A percentile compares a stretch with the other conserved stretches of the same genome.
These are phyloP conservation scores for Rhizoclosmatium hyalinum DNA, from an alignment of 371 early-diverging fungal genomes.

Conservation along the genomic window DNA sequence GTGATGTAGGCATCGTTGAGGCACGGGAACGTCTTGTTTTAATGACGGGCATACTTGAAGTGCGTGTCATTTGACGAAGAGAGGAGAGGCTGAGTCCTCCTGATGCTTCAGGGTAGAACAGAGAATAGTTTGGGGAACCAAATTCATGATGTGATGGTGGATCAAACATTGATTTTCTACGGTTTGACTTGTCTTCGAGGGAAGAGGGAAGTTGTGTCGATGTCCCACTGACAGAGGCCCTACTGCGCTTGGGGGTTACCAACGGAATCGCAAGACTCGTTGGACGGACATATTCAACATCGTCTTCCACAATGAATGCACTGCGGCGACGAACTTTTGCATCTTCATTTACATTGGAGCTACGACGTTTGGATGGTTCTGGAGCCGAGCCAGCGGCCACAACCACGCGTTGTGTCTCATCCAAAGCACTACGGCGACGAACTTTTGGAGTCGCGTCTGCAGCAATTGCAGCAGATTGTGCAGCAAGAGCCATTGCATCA, in stretches of 20 bases:
- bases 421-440: not conserved
- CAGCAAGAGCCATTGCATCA: too few species aligned
- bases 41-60: not conserved
- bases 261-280: too few species aligned
- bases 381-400: too few species aligned
- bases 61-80: slow-evolving; percentile 4
- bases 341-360: too few species aligned
- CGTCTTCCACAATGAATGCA: too few species aligned
- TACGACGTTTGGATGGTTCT: too few species aligned
- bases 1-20: not conserved
- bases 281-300: too few species aligned
- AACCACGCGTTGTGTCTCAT: too few species aligned
- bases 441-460: not conserved
- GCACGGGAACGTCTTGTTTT: slow-evolving; percentile 12
- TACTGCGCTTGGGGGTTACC: not conserved
- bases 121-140: slow-evolving; percentile 5
- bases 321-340: too few species aligned
- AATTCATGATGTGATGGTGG: slow-evolving; percentile 22
- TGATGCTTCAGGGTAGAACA: not conserved
- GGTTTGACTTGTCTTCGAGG: not conserved
- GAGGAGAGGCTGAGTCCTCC: not conserved
- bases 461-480: too few species aligned
- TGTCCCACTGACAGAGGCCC: not conserved
- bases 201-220: not conserved
- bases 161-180: slow-evolving; percentile 29